Percentiles rank a stretch among this genome's conserved stretches.
Evolutionary conservation across 441 rosid species (phyloP).

Genomic region (Corymbia citriodora): DNA sequence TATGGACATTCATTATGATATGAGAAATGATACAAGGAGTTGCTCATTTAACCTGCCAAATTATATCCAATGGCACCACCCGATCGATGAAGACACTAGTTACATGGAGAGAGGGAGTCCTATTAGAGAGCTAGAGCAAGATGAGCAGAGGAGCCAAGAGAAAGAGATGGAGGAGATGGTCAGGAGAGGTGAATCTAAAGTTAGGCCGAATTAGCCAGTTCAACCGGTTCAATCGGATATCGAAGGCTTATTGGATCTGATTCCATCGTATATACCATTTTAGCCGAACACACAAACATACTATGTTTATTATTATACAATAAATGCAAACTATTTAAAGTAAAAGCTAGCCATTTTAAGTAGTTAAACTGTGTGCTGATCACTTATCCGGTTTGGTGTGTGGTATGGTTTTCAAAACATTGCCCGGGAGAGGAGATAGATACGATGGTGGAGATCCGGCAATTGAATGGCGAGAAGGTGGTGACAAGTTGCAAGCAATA

Average conservation of each 20-base stretch:
- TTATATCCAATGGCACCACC: not conserved
- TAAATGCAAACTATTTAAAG: not conserved
- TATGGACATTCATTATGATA: not conserved
- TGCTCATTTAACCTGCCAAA: not conserved
- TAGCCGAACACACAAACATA: not conserved
- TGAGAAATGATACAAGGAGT: not conserved
- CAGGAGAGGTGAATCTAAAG: not conserved
- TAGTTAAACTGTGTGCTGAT: not conserved
- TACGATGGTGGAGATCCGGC: rapidly evolving
- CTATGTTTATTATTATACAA: not conserved
- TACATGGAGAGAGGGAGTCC: not conserved
- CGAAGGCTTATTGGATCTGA: not conserved
- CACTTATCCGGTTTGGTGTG: not conserved
- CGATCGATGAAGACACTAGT: not conserved
- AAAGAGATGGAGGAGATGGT: not conserved
- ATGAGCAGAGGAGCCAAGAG: not conserved
- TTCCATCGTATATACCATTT: not conserved
- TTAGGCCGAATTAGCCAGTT: not conserved
- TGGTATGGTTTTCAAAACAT: not conserved
- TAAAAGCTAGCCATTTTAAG: not conserved
- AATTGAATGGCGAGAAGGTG: not conserved
- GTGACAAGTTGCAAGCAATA: not conserved
- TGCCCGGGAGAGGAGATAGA: not conserved
- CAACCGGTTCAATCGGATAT: not conserved
- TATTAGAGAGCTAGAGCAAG: not conserved